A percentile compares a stretch with the other conserved stretches of the same genome.
phyloP scores from a whole-genome alignment of 176 grass and related monocot genomes.

The Carex parvula region DNA sequence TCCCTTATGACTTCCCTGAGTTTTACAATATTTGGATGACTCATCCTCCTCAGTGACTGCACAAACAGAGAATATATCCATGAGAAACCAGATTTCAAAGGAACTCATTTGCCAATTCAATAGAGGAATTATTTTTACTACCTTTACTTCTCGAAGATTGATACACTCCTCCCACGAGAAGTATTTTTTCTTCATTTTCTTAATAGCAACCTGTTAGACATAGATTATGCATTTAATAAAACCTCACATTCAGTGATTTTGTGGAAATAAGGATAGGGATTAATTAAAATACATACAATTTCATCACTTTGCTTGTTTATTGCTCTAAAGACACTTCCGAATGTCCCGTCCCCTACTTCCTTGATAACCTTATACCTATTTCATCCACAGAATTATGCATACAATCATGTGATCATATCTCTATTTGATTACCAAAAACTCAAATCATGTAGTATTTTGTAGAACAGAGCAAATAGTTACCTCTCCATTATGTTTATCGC shows the following conservation, averaged over 20 bases:
- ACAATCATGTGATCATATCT: background rate
- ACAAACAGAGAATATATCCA: constrained; percentile 12
- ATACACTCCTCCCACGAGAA: constrained; percentile 96
- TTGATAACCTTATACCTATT: constrained; percentile 81
- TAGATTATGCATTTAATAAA: background rate
- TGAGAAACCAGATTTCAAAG: constrained; percentile 19
- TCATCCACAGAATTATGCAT: constrained; percentile 7
- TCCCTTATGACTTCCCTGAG: constrained; percentile 99
- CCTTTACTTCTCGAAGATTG: constrained; percentile 99
- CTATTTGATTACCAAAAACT: constrained; percentile 10
- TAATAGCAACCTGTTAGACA: constrained; percentile 77
- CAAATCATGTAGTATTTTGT: background rate
- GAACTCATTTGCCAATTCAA: constrained; percentile 17
- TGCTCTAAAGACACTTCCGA: constrained; percentile 95
- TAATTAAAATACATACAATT: constrained; percentile 57
- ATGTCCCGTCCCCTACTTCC: constrained; percentile 96
- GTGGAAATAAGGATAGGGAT: constrained; percentile 9
- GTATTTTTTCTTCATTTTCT: constrained; percentile 99
- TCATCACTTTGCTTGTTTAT: constrained; percentile 85
- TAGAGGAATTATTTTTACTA: constrained; percentile 30
- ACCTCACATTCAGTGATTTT: background rate
- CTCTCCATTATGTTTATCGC: constrained; percentile 66
- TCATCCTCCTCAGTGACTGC: constrained; percentile 88
- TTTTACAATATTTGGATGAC: constrained; percentile 97
- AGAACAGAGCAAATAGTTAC: constrained; percentile 26